Evolutionary conservation across 1,139 yeast species (phyloP).

Genomic region (Magnusiomyces clavatus): DNA sequence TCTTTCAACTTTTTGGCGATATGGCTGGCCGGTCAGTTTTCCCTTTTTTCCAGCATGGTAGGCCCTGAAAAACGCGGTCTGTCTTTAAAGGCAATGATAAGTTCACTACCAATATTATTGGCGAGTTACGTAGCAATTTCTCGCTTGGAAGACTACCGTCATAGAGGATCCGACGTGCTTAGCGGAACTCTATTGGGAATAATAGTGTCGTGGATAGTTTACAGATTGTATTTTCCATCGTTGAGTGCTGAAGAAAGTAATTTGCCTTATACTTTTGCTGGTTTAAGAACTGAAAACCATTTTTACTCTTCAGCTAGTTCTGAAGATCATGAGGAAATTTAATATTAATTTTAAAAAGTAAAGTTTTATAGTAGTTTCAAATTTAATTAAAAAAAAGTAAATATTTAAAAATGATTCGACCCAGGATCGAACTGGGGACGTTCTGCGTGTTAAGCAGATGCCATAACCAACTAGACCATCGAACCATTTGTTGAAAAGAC

Average conservation of each 20-base stretch:
- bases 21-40: slow-evolving; percentile 56
- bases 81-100: neutral
- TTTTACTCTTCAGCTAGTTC: too few species aligned
- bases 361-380: too few species aligned
- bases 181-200: slow-evolving; percentile 51
- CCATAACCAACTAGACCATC: slow-evolving; percentile 99
- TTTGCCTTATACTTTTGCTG: slow-evolving; percentile 2
- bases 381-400: too few species aligned
- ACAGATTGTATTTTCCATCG: slow-evolving; percentile 22
- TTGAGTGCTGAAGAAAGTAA: slow-evolving; percentile 7
- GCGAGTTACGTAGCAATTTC: slow-evolving; percentile 12
- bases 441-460: slow-evolving; percentile 99
- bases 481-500: too few species aligned
- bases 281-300: neutral
- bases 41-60: slow-evolving; percentile 25
- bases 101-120: slow-evolving; percentile 9
- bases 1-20: slow-evolving; percentile 55
- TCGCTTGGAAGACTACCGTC: slow-evolving; percentile 56
- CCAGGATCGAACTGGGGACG: slow-evolving; percentile 99
- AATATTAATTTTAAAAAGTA: too few species aligned
- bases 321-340: too few species aligned
- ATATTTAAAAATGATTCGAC: slow-evolving; percentile 55
- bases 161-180: slow-evolving; percentile 61
- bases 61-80: neutral
- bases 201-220: slow-evolving; percentile 41